Base-by-base conservation (phyloP, 805 yeast species). In the Candida jianshihensis region DNA sequence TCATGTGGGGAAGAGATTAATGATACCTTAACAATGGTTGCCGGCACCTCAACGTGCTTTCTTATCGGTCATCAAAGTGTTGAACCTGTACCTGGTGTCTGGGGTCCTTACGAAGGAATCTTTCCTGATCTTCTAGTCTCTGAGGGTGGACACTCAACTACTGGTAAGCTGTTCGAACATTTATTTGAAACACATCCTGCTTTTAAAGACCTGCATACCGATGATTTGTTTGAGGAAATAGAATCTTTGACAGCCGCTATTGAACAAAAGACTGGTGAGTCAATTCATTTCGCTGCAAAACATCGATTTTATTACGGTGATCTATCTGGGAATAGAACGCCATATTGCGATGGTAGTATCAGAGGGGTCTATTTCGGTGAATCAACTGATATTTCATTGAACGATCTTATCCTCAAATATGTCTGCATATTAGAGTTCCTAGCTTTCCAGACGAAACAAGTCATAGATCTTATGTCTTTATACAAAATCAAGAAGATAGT, bases 1-100 rank as follows among this genome's bases (percentile, higher is more conserved):
- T 56, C 67, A 1, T 53, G 61, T 24, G 56, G 61, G 3, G 26
- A 41, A 3, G 25, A 39, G 5, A 36, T 51, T 1, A 41, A 43
- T 7, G 35, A 44, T 6, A 47, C 63, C 5, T 43, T 75, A 18
- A 60, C 72, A 2, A 63, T 75, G 69, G 70, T 74, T 6, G 84
- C 81, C 1, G 82, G 82, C 0, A 77, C 82, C 0, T 73, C 80
- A 6, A 75, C 81, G 1, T 77, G 84, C 42, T 75, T 63, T 41
- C 42, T 74, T 12, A 45, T 59, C 11, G 59, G 62, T 0, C 55
- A 60, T 19, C 43, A 39, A 0, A 35, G 20, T 4, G 31, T 27
- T 2, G 40, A 48, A 3, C 36, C 49, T 1, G 44, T 62, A 2
- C 58, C 63, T 0, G 81, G 81, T 0, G 55, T 75, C 4, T 77